Evolutionary conservation across 108 stramenopile genomes (phyloP), one percentile per base, ranked within the genome.

Genomic region (Hondaea fermentalgiana): DNA sequence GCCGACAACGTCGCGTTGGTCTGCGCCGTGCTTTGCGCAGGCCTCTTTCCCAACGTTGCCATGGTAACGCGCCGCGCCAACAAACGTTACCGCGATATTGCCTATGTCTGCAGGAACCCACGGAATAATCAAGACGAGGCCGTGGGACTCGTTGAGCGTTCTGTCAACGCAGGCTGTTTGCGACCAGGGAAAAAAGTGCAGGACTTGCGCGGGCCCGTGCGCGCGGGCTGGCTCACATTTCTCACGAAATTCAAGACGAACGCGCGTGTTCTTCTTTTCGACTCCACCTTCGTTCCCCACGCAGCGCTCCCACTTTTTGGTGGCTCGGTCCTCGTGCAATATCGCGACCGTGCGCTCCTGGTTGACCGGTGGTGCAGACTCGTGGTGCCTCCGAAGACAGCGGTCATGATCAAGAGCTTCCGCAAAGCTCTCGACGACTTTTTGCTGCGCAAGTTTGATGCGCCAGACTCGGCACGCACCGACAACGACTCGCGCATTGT

Each of bases 41-140:
- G 98, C 5, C 92, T 99, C 69, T 98, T 96, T 90, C 97, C 98
- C 5, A 96, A 97, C 89, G 93, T 99, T 5, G 92, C 92, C 64
- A 76, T 44, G 72, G 60, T 87, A 4, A 69, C 72, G 44, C 35
- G 42, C 1, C 25, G 42, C 21, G 43, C 76, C 49, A 83, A 83
- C 51, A 83, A 83, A 23, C 19, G 45, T 12, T 42, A 69, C 42
- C 64, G 64, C 42, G 64, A 69, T 3, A 12, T 83, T 23, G 3
- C 76, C 45, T 83, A 83, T 3, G 51, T 53, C 17, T 83, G 76
- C 76, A 47, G 51, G 3, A 53, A 53, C 76, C 64, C 64, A 10
- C 25, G 64, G 1, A 69, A 69, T 23, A 69, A 69, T 17, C 64
- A 69, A 23, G 76, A 53, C 25, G 76, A 83, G 76, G 28, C n/a